Conservation (phyloP, 2,329 filamentous ascomycete genomes). For the Akanthomyces muscarius region DNA sequence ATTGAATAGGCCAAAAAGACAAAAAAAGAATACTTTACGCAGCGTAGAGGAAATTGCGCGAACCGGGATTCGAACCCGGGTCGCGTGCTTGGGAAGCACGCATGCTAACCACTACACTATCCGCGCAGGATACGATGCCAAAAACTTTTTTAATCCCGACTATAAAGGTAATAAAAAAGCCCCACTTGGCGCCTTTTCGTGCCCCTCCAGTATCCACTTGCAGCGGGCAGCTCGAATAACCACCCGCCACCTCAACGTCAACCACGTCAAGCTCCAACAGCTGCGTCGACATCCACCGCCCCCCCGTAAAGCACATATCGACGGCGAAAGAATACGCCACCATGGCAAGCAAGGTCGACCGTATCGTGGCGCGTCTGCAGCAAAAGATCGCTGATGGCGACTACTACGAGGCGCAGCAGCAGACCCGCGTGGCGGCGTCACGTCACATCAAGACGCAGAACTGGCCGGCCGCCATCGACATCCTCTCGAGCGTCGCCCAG, state of each 20-base stretch:
- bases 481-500: constrained; percentile 78
- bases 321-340: constrained; percentile 4
- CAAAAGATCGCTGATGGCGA: constrained; percentile 85
- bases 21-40: not conserved
- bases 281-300: no score
- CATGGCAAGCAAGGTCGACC: constrained; percentile 40
- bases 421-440: constrained; percentile 90
- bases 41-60: constrained; percentile 18
- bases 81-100: constrained; percentile 19
- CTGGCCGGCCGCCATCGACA: constrained; percentile 80
- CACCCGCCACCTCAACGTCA: not conserved
- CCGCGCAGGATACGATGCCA: constrained; percentile 13
- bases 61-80: constrained; percentile 20
- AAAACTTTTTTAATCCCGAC: not conserved
- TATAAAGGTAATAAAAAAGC: not conserved
- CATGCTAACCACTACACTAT: constrained; percentile 20
- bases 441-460: constrained; percentile 87
- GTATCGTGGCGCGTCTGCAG: constrained; percentile 65
- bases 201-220: constrained; percentile 7
- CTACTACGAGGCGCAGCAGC: constrained; percentile 98
- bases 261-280: not conserved
- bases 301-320: no score
- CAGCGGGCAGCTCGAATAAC: not conserved
- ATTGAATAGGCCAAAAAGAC: not conserved
- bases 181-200: constrained; percentile 11